phyloP scores from a whole-genome alignment of 768 basidiomycete species.

The Gloeostereum incarnatum region DNA sequence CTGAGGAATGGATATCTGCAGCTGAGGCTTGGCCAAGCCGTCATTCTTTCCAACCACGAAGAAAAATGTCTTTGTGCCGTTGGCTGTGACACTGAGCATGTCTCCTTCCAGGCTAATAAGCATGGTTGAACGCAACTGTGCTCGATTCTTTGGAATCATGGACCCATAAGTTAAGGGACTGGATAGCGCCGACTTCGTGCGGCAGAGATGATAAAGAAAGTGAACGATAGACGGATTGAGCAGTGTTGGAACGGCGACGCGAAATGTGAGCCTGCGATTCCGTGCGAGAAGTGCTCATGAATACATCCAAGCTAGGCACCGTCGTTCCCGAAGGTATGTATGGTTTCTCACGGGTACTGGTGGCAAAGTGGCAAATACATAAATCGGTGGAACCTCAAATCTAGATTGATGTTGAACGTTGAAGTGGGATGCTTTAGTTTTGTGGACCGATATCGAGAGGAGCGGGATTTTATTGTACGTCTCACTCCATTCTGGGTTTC shows the following conservation, averaged over 20 bases:
- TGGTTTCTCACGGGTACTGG: too few species aligned
- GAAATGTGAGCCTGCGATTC: constrained; percentile 57
- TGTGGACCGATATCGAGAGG: too few species aligned
- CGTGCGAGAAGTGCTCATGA: constrained; percentile 57
- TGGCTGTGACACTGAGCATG: constrained; percentile 42
- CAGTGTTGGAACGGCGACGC: constrained; percentile 69
- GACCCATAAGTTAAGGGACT: constrained; percentile 62
- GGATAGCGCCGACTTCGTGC: constrained; percentile 53
- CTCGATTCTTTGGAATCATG: constrained; percentile 54
- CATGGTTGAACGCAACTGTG: constrained; percentile 58
- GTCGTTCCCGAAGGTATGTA: too few species aligned
- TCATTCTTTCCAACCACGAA: constrained; percentile 65
- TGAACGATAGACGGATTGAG: constrained; percentile 52
- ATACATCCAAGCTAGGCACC: too few species aligned
- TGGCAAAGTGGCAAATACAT: too few species aligned
- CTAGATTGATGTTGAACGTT: too few species aligned
- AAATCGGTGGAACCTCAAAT: too few species aligned
- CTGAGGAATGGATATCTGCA: constrained; percentile 68
- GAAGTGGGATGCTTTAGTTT: too few species aligned
- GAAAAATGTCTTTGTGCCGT: constrained; percentile 40
- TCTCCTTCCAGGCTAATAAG: constrained; percentile 80
- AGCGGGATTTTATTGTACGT: too few species aligned
- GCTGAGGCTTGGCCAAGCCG: constrained; percentile 43
- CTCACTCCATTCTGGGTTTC: too few species aligned
- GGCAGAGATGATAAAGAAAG: constrained; percentile 20